These are phyloP conservation scores for Phalaenopsis equestris DNA, from an alignment of 106 monocot species.

Conservation along the genomic window DNA sequence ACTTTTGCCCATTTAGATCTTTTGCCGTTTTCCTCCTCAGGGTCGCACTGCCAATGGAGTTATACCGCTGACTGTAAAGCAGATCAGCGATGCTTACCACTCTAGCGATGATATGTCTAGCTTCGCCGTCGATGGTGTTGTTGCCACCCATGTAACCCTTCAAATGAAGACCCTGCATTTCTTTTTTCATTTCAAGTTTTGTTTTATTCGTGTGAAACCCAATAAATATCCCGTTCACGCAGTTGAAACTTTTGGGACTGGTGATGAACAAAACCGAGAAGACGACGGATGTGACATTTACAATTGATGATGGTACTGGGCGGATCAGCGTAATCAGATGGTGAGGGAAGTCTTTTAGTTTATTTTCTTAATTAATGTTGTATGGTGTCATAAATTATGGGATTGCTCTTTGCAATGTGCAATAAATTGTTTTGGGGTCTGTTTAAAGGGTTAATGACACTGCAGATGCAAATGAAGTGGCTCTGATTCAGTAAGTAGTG, in stretches of 20 bases:
- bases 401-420: not conserved
- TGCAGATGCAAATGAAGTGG: conserved; percentile 46
- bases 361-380: not conserved
- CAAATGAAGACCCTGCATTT: not conserved
- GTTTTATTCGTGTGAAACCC: not conserved
- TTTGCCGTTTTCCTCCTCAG: conserved; percentile 17
- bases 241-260: conserved; percentile 72
- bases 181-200: not conserved
- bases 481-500: conserved; percentile 27
- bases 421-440: not conserved
- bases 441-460: conserved; percentile 59
- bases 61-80: conserved; percentile 83
- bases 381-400: not conserved
- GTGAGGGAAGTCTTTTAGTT: conserved; percentile 20
- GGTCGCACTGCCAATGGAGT: conserved; percentile 39
- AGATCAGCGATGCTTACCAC: conserved; percentile 66
- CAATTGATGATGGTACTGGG: conserved; percentile 86
- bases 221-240: not conserved
- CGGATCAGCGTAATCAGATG: conserved; percentile 74
- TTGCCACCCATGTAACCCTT: conserved; percentile 46
- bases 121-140: conserved; percentile 65
- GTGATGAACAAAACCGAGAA: conserved; percentile 71
- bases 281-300: conserved; percentile 74
- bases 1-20: not conserved
- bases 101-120: conserved; percentile 68